phyloP scores from a whole-genome alignment of 2,329 filamentous ascomycete species.

The Ploettnerulaceae sp. region DNA sequence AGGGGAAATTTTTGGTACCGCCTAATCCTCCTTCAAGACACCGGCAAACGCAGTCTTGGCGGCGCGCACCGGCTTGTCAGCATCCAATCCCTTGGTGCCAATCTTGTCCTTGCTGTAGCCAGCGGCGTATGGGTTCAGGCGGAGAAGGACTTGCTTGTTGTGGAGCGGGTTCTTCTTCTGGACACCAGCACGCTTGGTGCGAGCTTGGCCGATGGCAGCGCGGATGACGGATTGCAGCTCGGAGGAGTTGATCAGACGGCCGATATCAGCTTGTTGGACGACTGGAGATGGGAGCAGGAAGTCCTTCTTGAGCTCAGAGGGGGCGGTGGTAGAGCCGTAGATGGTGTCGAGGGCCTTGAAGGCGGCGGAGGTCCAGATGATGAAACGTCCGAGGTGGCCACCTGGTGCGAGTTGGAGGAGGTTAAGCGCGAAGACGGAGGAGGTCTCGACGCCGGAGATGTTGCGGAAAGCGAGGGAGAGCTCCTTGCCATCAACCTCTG shows the following conservation, averaged over 20 bases:
- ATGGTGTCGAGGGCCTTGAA: constrained; percentile 96
- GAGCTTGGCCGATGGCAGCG: constrained; percentile 81
- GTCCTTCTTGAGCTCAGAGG: constrained; percentile 96
- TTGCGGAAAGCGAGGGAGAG: constrained; percentile 96
- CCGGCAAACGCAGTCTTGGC: constrained; percentile 34
- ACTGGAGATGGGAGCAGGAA: constrained; percentile 93
- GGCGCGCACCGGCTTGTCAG: constrained; percentile 51
- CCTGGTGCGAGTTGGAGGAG: constrained; percentile 98
- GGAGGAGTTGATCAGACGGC: constrained; percentile 97
- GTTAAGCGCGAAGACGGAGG: constrained; percentile 88
- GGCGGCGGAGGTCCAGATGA: constrained; percentile 96
- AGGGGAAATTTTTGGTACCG: constrained; percentile 20
- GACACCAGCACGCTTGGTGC: constrained; percentile 83
- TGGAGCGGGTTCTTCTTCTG: constrained; percentile 99
- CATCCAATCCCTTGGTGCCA: constrained; percentile 62
- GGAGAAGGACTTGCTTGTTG: constrained; percentile 98
- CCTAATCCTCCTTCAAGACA: constrained; percentile 48
- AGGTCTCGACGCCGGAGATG: constrained; percentile 97
- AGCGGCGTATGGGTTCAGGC: constrained; percentile 96
- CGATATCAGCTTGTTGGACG: constrained; percentile 90
- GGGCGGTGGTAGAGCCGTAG: constrained; percentile 88
- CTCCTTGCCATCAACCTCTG: constrained; percentile 90
- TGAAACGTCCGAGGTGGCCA: constrained; percentile 97
- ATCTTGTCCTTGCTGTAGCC: constrained; percentile 84
- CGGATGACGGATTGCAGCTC: constrained; percentile 96